Evolutionary conservation across 208 protist species (phyloP).

Genomic region (Acanthamoeba healyi): DNA sequence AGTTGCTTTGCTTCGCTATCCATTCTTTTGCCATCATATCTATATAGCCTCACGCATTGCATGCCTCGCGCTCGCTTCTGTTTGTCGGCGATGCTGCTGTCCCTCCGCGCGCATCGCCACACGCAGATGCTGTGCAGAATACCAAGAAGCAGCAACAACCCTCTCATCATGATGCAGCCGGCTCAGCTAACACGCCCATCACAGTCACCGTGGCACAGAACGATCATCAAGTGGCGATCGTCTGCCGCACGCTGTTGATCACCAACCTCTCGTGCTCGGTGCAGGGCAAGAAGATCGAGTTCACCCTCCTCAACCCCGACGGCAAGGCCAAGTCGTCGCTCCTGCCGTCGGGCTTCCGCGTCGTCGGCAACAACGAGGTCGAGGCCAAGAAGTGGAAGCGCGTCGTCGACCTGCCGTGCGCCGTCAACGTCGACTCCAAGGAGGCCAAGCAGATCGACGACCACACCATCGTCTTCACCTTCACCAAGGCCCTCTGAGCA

Average conservation of each 20-base stretch:
- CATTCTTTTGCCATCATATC: too few species aligned
- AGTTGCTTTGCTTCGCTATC: too few species aligned
- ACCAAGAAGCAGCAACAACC: too few species aligned
- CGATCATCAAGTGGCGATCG: background rate
- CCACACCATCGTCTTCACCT: conserved; percentile 15
- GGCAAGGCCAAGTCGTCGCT: background rate
- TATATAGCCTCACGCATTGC: too few species aligned
- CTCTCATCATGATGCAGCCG: too few species aligned
- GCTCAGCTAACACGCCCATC: conserved; percentile 53
- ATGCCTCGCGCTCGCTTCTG: too few species aligned
- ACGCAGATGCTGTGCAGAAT: too few species aligned
- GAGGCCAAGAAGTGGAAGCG: conserved; percentile 5
- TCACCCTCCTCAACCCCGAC: background rate
- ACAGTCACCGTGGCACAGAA: conserved; percentile 26
- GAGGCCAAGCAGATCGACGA: background rate
- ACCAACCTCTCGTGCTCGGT: background rate
- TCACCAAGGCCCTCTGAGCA: background rate
- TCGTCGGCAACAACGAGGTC: background rate
- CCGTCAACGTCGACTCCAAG: background rate
- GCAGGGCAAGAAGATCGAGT: background rate
- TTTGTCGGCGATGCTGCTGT: too few species aligned
- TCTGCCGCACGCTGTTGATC: background rate
- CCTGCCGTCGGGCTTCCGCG: background rate
- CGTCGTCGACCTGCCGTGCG: background rate
- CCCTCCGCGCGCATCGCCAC: too few species aligned